Evolutionary conservation across 1,284 basidiomycete genomes (phyloP).

Genomic region (Amylostereum areolatum): DNA sequence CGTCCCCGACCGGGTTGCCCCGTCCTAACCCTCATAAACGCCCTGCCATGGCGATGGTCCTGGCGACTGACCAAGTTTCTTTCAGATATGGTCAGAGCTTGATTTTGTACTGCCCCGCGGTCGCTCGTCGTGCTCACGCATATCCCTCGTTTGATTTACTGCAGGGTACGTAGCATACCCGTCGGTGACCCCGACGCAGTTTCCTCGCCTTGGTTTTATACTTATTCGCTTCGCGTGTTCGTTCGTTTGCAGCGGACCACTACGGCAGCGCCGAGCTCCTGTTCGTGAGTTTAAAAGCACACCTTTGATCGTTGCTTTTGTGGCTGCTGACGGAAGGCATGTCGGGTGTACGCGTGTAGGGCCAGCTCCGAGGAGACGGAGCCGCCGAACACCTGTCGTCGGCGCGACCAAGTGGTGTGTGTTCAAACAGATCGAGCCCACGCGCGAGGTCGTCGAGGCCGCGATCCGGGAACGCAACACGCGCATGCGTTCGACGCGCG

Average conservation of each 20-base stretch:
- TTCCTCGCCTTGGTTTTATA: too few species aligned
- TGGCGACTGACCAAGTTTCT: not conserved
- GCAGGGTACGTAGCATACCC: constrained; percentile 3
- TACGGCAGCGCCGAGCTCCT: constrained; percentile 76
- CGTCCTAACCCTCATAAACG: not conserved
- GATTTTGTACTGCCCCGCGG: not conserved
- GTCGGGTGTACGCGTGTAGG: constrained; percentile 33
- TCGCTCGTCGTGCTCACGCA: constrained; percentile 1
- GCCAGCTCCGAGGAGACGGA: constrained; percentile 54
- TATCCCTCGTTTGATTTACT: not conserved
- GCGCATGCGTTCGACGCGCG: constrained; percentile 39
- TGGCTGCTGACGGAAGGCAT: constrained; percentile 6
- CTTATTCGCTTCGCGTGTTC: not conserved
- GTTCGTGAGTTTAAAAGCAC: constrained; percentile 44
- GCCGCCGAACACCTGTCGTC: constrained; percentile 37
- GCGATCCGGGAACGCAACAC: constrained; percentile 63
- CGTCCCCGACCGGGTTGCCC: constrained; percentile 11
- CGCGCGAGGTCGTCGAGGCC: constrained; percentile 52
- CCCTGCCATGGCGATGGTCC: constrained; percentile 1
- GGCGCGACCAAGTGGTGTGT: constrained; percentile 83
- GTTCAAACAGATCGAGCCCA: constrained; percentile 50
- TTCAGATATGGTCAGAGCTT: constrained; percentile 32
- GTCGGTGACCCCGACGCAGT: too few species aligned
- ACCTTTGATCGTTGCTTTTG: not conserved
- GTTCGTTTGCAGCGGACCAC: constrained; percentile 65